Percentiles rank a stretch among this genome's conserved stretches.
These are phyloP conservation scores for Vitis labrusca DNA, from an alignment of 164 flowering plant genomes.

Conservation along the genomic window DNA sequence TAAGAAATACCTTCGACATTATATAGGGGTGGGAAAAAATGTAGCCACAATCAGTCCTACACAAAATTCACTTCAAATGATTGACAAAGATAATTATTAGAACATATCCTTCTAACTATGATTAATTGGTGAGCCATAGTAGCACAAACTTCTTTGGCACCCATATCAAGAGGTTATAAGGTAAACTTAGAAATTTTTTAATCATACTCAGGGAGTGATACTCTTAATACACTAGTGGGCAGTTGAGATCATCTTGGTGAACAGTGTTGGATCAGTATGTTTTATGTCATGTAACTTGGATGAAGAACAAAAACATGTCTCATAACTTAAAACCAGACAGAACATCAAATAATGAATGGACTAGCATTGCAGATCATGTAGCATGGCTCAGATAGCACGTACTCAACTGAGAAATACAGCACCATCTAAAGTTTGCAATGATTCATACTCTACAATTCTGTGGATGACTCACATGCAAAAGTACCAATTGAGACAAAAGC, in stretches of 20 bases:
- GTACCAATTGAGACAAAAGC: constrained; percentile 24
- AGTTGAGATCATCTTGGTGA: too few species aligned
- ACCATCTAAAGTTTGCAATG: constrained; percentile 14
- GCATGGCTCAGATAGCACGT: background rate
- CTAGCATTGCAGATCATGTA: background rate
- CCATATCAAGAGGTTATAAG: too few species aligned
- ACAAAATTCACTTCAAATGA: background rate
- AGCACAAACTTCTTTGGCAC: background rate
- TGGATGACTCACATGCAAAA: constrained; percentile 28
- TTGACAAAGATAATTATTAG: background rate
- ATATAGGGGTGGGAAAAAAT: constrained; percentile 63
- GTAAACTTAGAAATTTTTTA: too few species aligned
- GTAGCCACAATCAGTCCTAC: constrained; percentile 51
- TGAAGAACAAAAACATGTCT: too few species aligned
- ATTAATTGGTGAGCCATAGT: too few species aligned
- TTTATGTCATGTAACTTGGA: too few species aligned
- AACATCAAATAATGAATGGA: too few species aligned
- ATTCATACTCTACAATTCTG: constrained; percentile 17
- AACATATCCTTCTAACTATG: too few species aligned
- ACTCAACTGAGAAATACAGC: constrained; percentile 3
- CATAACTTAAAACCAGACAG: too few species aligned
- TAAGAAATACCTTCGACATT: constrained; percentile 35
- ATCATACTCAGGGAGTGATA: too few species aligned
- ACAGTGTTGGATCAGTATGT: too few species aligned
- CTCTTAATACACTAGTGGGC: too few species aligned